Conservation (phyloP, 306 rosid genomes). For the Sphenostylis stenocarpa region DNA sequence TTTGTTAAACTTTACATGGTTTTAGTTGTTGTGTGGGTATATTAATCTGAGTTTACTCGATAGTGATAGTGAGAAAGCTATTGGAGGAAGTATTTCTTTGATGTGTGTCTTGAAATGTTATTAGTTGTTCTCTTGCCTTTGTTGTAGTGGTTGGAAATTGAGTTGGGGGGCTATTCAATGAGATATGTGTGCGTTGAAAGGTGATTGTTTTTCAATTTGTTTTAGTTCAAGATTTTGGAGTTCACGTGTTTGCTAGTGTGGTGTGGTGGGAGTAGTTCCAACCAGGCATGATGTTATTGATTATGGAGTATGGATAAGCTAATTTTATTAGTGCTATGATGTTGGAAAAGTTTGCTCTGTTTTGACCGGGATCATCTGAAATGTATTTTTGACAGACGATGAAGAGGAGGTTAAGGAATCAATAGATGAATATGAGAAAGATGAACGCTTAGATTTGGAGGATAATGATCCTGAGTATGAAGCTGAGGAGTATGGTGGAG, state of each 20-base stretch:
- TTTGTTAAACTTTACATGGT: not conserved
- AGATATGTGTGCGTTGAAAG: not conserved
- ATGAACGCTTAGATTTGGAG: conserved; percentile 89
- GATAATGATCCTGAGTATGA: conserved; percentile 97
- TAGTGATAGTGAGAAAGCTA: not conserved
- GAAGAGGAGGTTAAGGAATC: conserved; percentile 84
- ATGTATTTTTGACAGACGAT: conserved; percentile 60
- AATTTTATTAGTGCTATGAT: conserved; percentile 24
- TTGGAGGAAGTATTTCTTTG: not conserved
- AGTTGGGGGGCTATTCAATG: not conserved
- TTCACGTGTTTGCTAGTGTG: conserved; percentile 15
- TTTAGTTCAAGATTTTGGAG: conserved; percentile 1
- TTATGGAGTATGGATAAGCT: conserved; percentile 18
- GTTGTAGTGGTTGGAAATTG: not conserved
- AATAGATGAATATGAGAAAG: conserved; percentile 79
- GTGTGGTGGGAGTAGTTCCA: not conserved
- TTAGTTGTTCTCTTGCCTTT: not conserved
- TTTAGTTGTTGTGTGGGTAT: not conserved
- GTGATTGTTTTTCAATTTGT: not conserved
- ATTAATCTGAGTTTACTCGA: not conserved
- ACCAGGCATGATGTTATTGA: conserved; percentile 13
- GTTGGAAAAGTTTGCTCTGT: conserved; percentile 36
- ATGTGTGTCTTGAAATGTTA: not conserved
- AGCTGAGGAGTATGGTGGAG: conserved; percentile 78
- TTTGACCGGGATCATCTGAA: conserved; percentile 44